These are phyloP conservation scores for Alternaria tenuissima DNA, from an alignment of 2,329 filamentous ascomycete genomes.

Conservation along the genomic window DNA sequence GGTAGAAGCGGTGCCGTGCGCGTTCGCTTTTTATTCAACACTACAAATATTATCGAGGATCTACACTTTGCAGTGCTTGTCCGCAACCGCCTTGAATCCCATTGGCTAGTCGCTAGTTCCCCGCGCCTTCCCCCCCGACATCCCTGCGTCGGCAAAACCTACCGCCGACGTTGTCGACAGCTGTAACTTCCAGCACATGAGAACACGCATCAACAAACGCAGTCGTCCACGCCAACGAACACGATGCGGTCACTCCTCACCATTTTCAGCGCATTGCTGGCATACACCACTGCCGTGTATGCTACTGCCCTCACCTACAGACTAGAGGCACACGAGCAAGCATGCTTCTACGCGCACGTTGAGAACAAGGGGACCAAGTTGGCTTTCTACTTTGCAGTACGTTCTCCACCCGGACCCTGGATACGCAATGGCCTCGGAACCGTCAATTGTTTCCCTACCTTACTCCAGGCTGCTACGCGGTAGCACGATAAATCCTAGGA, in stretches of 20 bases:
- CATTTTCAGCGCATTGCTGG: conserved; percentile 68
- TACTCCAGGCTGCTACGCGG: neutral
- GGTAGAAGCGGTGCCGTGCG: too few species aligned
- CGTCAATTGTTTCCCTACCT: neutral
- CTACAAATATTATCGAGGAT: neutral
- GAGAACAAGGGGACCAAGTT: conserved; percentile 85
- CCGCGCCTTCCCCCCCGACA: conserved; percentile 22
- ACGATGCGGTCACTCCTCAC: conserved; percentile 48
- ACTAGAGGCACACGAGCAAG: conserved; percentile 87
- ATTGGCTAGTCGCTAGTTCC: conserved; percentile 29
- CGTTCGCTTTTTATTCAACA: neutral
- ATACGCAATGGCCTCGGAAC: neutral
- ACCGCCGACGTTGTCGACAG: conserved; percentile 43
- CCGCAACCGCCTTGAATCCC: neutral
- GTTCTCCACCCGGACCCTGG: conserved; percentile 36
- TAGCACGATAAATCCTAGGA: neutral
- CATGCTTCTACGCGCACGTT: conserved; percentile 90
- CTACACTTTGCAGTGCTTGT: neutral
- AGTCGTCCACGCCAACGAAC: conserved; percentile 21
- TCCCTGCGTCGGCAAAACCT: conserved; percentile 32
- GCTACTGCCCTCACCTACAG: conserved; percentile 96
- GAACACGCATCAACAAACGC: conserved; percentile 20
- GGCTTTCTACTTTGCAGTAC: conserved; percentile 97
- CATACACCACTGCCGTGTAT: conserved; percentile 73
- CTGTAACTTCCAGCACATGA: conserved; percentile 31